A percentile compares a stretch with the other conserved stretches of the same genome.
Evolutionary conservation across 371 early-diverging fungal species (phyloP).

Genomic region (Mortierella sp.): DNA sequence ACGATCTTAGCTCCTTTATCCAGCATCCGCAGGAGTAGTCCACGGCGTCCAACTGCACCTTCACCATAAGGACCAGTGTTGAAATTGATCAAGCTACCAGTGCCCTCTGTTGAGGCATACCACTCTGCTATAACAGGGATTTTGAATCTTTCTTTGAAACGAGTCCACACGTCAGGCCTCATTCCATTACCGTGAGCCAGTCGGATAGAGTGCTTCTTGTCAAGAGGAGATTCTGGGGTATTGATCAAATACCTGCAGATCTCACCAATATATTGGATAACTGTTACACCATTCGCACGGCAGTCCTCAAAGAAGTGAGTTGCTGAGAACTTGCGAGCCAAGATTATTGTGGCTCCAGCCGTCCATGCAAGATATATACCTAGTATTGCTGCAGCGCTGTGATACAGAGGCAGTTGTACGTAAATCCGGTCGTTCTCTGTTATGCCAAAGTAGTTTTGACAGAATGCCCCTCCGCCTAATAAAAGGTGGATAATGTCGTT

Average conservation of each 20-base stretch:
- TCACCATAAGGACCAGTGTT: slow-evolving; percentile 63
- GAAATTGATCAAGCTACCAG: slow-evolving; percentile 54
- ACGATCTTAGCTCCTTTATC: slow-evolving; percentile 37
- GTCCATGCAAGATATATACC: slow-evolving; percentile 32
- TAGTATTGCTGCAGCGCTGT: slow-evolving; percentile 33
- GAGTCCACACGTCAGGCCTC: slow-evolving; percentile 77
- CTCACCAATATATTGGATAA: slow-evolving; percentile 76
- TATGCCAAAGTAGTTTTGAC: slow-evolving; percentile 24
- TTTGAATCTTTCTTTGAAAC: slow-evolving; percentile 62
- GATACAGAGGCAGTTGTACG: slow-evolving; percentile 42
- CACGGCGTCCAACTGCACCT: slow-evolving; percentile 69
- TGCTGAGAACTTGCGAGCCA: slow-evolving; percentile 50
- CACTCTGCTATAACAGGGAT: slow-evolving; percentile 42
- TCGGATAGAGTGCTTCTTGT: slow-evolving; percentile 63
- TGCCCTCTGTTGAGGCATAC: slow-evolving; percentile 53
- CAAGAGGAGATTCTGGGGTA: slow-evolving; percentile 62
- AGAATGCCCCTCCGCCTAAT: slow-evolving; percentile 31
- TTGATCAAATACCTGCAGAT: slow-evolving; percentile 75
- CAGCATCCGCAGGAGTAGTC: slow-evolving; percentile 22
- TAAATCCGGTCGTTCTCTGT: slow-evolving; percentile 39
- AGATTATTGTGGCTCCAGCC: slow-evolving; percentile 32
- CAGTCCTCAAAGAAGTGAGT: slow-evolving; percentile 46
- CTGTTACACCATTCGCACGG: slow-evolving; percentile 38
- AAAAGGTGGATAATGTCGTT: background rate
- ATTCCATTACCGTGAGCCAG: slow-evolving; percentile 80